Percentiles rank a stretch among this genome's conserved stretches.
phyloP scores from a whole-genome alignment of 1,284 basidiomycete genomes.

The Tilletiopsis washingtonensis region DNA sequence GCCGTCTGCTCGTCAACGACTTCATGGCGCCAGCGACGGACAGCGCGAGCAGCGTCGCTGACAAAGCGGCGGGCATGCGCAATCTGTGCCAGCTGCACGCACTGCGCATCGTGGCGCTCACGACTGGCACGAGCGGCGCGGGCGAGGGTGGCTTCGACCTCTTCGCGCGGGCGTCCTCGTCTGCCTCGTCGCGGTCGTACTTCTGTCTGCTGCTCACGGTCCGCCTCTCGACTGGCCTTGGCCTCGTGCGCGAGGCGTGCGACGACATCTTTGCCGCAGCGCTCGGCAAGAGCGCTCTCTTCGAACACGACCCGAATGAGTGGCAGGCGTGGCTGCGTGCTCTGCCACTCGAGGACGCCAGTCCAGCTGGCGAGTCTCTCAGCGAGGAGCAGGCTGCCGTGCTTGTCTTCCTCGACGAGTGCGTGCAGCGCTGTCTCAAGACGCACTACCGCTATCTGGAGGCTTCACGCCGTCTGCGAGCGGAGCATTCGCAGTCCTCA shows the following conservation, averaged over 20 bases:
- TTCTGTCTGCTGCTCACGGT: constrained; percentile 24
- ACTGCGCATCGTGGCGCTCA: constrained; percentile 51
- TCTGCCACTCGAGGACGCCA: too few relatives aligned
- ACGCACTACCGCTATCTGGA: constrained; percentile 83
- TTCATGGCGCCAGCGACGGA: constrained; percentile 22
- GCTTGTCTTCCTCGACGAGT: constrained; percentile 73
- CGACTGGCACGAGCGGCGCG: constrained; percentile 7
- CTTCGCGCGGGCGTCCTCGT: constrained; percentile 61
- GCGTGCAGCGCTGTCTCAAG: constrained; percentile 71
- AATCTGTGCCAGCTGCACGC: constrained; percentile 66
- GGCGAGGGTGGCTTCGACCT: constrained; percentile 48
- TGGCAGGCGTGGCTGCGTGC: constrained; percentile 71
- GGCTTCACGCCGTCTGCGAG: constrained; percentile 50
- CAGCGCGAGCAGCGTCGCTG: too few relatives aligned
- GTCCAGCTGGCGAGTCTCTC: too few relatives aligned
- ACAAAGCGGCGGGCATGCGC: too few relatives aligned
- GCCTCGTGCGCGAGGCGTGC: constrained; percentile 19
- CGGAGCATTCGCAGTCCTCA: constrained; percentile 2
- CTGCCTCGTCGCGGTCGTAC: constrained; percentile 49
- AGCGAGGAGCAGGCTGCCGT: constrained; percentile 58
- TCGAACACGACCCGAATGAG: constrained; percentile 71
- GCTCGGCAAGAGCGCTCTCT: constrained; percentile 64
- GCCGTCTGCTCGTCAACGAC: constrained; percentile 63
- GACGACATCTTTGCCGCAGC: constrained; percentile 14
- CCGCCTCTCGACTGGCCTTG: constrained; percentile 12